Evolutionary conservation across 148 eudicot species (phyloP).

Genomic region (Chenopodium album): DNA sequence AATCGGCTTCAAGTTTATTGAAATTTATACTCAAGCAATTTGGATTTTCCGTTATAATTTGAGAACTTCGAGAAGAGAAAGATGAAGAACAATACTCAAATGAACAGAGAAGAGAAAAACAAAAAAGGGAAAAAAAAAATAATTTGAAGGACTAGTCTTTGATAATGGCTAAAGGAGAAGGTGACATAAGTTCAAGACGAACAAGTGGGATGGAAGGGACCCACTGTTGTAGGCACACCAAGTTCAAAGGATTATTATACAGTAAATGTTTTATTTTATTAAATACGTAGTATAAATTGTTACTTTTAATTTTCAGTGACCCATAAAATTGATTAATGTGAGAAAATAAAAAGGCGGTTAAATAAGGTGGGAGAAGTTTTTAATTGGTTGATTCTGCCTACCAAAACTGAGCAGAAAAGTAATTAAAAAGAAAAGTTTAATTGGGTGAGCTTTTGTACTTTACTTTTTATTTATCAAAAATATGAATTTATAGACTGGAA

Average conservation of each 20-base stretch:
- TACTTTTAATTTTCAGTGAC: background rate
- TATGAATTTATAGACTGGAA: background rate
- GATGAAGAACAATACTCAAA: background rate
- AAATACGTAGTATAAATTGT: too few relatives aligned
- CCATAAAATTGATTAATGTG: background rate
- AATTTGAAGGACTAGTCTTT: background rate
- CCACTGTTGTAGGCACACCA: conserved; percentile 14
- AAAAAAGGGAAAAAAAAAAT: background rate
- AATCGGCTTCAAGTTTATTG: background rate
- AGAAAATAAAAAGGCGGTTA: conserved; percentile 2
- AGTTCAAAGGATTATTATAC: background rate
- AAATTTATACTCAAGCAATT: background rate
- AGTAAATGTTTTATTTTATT: background rate
- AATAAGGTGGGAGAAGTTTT: background rate
- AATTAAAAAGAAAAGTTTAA: background rate
- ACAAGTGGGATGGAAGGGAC: conserved; percentile 14
- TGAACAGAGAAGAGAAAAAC: background rate
- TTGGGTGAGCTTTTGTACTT: conserved; percentile 11
- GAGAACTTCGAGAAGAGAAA: background rate
- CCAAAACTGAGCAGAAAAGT: background rate
- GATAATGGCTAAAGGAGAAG: conserved; percentile 13
- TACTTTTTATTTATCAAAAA: background rate
- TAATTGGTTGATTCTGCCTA: conserved; percentile 16
- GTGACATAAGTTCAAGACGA: conserved; percentile 10
- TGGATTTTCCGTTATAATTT: background rate